These are phyloP conservation scores for Fusarium veterinarium DNA, from an alignment of 2,329 filamentous ascomycete species.

Conservation along the genomic window DNA sequence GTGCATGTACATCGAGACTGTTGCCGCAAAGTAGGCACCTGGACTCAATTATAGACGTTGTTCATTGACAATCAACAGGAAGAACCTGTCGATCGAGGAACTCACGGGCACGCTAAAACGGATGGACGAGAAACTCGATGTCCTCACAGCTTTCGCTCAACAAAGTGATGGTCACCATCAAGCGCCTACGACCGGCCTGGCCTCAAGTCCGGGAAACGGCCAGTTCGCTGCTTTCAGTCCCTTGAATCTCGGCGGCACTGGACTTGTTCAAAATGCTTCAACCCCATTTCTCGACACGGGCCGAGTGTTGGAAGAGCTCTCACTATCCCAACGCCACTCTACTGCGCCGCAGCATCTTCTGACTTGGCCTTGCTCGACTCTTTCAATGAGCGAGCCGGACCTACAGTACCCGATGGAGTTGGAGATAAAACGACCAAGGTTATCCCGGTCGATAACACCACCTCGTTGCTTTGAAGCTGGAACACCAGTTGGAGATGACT, in stretches of 20 bases:
- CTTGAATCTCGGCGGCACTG: neutral
- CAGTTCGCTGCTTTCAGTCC: neutral
- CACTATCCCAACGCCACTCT: conserved; percentile 2
- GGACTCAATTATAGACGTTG: rapidly evolving
- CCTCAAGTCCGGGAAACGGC: neutral
- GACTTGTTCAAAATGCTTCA: neutral
- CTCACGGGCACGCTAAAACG: conserved; percentile 10
- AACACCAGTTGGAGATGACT: neutral
- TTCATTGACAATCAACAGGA: neutral
- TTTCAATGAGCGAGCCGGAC: too few relatives aligned
- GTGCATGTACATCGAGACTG: conserved; percentile 29
- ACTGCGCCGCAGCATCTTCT: too few relatives aligned
- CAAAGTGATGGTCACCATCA: neutral
- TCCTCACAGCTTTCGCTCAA: neutral
- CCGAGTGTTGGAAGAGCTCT: conserved; percentile 17
- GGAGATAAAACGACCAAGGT: too few relatives aligned
- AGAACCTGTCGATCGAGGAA: conserved; percentile 9
- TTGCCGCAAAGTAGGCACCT: conserved; percentile 8
- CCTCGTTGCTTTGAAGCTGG: neutral
- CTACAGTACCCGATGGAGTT: too few relatives aligned
- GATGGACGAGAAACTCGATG: conserved; percentile 27
- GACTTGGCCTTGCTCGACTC: too few relatives aligned
- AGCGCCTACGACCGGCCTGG: neutral
- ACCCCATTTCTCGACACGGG: neutral
- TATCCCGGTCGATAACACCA: too few relatives aligned